Evolutionary conservation across 495 filamentous ascomycete genomes (phyloP), one percentile per base, ranked within the genome.

Genomic region (Jackrogersella minutella): DNA sequence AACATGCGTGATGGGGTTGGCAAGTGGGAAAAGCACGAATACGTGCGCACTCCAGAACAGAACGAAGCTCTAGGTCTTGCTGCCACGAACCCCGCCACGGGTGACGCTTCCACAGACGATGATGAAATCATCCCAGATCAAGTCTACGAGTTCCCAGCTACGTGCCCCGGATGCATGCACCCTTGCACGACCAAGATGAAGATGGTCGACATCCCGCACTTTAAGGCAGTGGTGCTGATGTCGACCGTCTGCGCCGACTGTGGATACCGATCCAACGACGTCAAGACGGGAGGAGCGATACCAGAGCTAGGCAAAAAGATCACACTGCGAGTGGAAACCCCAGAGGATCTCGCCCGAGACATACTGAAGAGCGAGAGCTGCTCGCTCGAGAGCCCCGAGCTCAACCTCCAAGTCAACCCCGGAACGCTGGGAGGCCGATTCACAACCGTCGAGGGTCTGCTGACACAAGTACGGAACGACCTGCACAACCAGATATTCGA

Each of bases 321-420:
- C 55, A 93, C 85, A 1, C 82, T 99, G 39, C 78, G 80, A 37
- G 91, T 98, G 19, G 83, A 90, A 68, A 87, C 80, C 31, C 71
- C 80, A n/a, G 84, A 87, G 34, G 95, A 99, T 76, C 86, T 99
- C 10, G 86, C 86, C 5, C 86, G 95, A 62, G 95, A 99, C 74
- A 96, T 99, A 61, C 85, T 99, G 54, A 99, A 99, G 83, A 93
- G 91, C 71, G 95, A 98, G 77, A 94, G 90, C 33, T 97, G 93
- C 71, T 85, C 86, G 4, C 81, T 99, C 49, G 82, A 86, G 69
- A 94, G 91, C 70, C 90, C 93, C 1, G 93, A 98, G 70, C 87
- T 97, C 60, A 86, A 87, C 62, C 85, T 99, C 19, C 84, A 84
- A 30, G 91, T 97, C 19, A 89, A 93, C 72, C 91, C 93, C 0